Conservation (phyloP, 1,139 yeast genomes). For the Spathaspora sp. region DNA sequence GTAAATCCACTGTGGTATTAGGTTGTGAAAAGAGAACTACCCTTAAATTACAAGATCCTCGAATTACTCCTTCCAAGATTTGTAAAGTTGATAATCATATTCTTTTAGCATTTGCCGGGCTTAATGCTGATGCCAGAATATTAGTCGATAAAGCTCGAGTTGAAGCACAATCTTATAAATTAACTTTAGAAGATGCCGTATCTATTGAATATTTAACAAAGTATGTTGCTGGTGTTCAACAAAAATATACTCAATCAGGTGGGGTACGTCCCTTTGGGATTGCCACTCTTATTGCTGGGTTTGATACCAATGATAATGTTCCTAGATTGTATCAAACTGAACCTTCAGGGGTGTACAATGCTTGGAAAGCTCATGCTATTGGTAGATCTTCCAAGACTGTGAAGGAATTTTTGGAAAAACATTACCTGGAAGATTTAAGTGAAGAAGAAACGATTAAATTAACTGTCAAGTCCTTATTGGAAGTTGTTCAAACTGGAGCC, state of each 20-base stretch:
- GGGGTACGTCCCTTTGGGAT: conserved; percentile 96
- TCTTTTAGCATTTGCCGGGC: conserved; percentile 92
- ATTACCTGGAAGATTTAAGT: conserved; percentile 66
- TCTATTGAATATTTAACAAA: conserved; percentile 89
- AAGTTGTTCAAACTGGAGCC: conserved; percentile 97
- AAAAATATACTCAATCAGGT: conserved; percentile 96
- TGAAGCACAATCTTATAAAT: conserved; percentile 95
- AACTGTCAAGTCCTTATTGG: conserved; percentile 83
- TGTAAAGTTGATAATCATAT: conserved; percentile 90
- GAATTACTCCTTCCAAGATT: conserved; percentile 93
- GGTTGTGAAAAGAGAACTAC: conserved; percentile 98
- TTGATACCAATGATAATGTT: conserved; percentile 77
- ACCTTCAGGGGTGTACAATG: conserved; percentile 95
- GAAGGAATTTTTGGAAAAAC: conserved; percentile 91
- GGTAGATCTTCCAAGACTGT: conserved; percentile 96
- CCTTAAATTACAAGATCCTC: conserved; percentile 89
- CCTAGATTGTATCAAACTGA: conserved; percentile 94
- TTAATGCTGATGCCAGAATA: conserved; percentile 96
- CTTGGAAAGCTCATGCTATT: conserved; percentile 99
- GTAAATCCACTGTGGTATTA: conserved; percentile 80
- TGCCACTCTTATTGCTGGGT: conserved; percentile 92
- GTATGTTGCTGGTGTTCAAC: conserved; percentile 96
- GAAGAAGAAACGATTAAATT: conserved; percentile 78
- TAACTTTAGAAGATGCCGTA: conserved; percentile 92
- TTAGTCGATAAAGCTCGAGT: conserved; percentile 93